phyloP scores from a whole-genome alignment of 2,329 filamentous ascomycete species.

The Didymella glomerata region DNA sequence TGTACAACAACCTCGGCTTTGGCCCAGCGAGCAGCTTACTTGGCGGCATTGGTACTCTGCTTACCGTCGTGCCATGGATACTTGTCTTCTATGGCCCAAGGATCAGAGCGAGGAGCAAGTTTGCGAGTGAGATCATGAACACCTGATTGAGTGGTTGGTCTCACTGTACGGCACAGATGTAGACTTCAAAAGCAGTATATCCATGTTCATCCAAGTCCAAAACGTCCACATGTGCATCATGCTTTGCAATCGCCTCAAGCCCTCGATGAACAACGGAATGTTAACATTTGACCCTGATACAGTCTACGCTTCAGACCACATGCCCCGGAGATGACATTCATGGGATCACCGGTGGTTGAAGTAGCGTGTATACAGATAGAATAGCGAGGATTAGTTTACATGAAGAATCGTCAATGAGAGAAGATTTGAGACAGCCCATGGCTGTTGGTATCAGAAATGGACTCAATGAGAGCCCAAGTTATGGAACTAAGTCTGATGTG shows the following conservation, averaged over 20 bases:
- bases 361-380: too few relatives aligned
- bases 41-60: conserved; percentile 70
- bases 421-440: too few relatives aligned
- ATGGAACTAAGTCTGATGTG: not conserved
- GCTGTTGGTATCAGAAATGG: not conserved
- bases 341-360: too few relatives aligned
- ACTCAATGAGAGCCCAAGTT: not conserved
- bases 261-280: not conserved
- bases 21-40: conserved; percentile 76
- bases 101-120: conserved; percentile 78
- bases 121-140: conserved; percentile 64
- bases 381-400: too few relatives aligned
- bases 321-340: too few relatives aligned
- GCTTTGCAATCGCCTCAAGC: not conserved
- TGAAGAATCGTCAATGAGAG: too few relatives aligned
- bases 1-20: conserved; percentile 78
- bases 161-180: not conserved
- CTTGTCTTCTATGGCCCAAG: conserved; percentile 78
- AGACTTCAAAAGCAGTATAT: not conserved
- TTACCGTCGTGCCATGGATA: conserved; percentile 89
- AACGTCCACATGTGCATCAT: not conserved
- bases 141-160: conserved; percentile 2
- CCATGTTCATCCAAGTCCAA: not conserved
- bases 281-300: not conserved
- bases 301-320: too few relatives aligned